Percentiles rank a stretch among this genome's conserved stretches.
These are phyloP conservation scores for Peniophora sp. DNA, from an alignment of 1,284 basidiomycete genomes.

Conservation along the genomic window DNA sequence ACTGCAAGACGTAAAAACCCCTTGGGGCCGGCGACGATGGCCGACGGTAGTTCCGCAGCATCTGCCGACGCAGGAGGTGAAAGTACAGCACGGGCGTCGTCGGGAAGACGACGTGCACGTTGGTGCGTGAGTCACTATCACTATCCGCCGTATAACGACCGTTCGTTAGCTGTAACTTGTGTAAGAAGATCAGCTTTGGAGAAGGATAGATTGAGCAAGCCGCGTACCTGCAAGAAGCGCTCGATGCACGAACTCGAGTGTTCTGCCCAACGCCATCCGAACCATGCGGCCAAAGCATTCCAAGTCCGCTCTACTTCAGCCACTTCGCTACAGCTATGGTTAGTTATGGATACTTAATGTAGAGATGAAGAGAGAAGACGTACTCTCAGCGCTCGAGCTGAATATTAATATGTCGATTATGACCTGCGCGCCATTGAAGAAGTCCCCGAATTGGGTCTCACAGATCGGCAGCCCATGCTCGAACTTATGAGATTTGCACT, in stretches of 20 bases:
- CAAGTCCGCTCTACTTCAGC: slow-evolving; percentile 86
- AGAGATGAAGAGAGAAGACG: slow-evolving; percentile 18
- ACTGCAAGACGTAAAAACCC: slow-evolving; percentile 74
- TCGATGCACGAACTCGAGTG: slow-evolving; percentile 84
- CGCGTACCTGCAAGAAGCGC: slow-evolving; percentile 76
- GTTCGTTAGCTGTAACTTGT: slow-evolving; percentile 76
- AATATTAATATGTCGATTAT: slow-evolving; percentile 90
- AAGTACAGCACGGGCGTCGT: slow-evolving; percentile 88
- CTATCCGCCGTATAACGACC: slow-evolving; percentile 47
- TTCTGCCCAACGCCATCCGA: slow-evolving; percentile 85
- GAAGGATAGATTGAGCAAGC: no score
- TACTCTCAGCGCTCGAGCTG: slow-evolving; percentile 76
- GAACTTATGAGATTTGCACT: slow-evolving; percentile 51
- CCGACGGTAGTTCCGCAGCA: slow-evolving; percentile 78
- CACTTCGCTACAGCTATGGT: slow-evolving; percentile 65
- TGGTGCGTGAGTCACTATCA: slow-evolving; percentile 41
- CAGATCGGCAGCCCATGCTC: slow-evolving; percentile 49
- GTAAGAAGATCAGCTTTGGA: neutral
- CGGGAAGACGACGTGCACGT: slow-evolving; percentile 80
- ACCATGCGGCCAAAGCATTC: slow-evolving; percentile 80
- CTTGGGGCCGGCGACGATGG: slow-evolving; percentile 83
- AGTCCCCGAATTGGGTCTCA: slow-evolving; percentile 90
- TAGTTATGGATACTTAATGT: slow-evolving; percentile 2
- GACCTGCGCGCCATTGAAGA: slow-evolving; percentile 84
- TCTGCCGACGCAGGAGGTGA: slow-evolving; percentile 79